Evolutionary conservation across 257 asterid genomes (phyloP), one percentile per base, ranked within the genome.

Genomic region (Nyctanthes arbortristis): DNA sequence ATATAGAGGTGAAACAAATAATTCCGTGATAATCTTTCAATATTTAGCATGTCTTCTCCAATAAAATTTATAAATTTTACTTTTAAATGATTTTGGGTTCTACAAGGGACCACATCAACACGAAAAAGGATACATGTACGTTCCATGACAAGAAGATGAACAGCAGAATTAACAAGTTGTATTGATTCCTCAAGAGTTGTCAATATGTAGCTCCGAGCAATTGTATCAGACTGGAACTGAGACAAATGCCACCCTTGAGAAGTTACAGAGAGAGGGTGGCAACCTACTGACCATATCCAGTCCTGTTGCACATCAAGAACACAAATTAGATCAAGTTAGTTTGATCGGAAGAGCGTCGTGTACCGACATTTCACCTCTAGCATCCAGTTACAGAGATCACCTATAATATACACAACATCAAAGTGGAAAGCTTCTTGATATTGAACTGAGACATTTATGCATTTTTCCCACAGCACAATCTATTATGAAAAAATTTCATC

Each of bases 201-300:
- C 39, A 91, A 87, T 70, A 93, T 73, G 74, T 93, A 93, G 84
- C 99, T 93, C 83, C 99, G 91, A 62, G 96, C 96, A 66, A 89
- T 81, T 67, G 96, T 84, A 76, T 93, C 99, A 64, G 85, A 82
- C 66, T 86, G 96, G 84, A 93, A 91, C 79, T 84, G 82, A 55
- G 95, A 91, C 68, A 81, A 32, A 63, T 76, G 92, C 97, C 97
- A 86, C 65, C 96, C 97, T 72, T 72, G 88, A 61, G 96, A 89
- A 71, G 97, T 91, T 71, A 84, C 70, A 37, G 99, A 91, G 65
- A 91, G 76, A 9, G 96, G 99, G 77, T 81, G 89, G 83, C 99
- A 94, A 70, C 99, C 99, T 37, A 88, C 95, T 25, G 97, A 94
- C 99, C 99, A 94, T 70, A 74, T 77, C 99, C 99, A 94, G 68